phyloP scores from a whole-genome alignment of 2,329 filamentous ascomycete genomes.

The Claviceps purpurea region DNA sequence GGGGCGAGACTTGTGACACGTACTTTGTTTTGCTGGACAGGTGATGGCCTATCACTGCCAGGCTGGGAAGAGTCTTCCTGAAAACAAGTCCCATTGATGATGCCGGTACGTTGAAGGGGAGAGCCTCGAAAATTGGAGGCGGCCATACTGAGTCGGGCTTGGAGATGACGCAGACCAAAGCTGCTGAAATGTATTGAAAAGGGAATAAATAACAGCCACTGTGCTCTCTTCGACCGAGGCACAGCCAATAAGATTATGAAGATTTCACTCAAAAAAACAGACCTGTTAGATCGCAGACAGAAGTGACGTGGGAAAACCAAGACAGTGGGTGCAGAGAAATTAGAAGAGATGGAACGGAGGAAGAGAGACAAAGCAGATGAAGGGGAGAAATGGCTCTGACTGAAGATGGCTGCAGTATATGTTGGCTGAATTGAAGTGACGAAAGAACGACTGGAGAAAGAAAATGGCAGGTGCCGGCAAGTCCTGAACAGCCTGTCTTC shows the following conservation, averaged over 20 bases:
- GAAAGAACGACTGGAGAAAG: conserved; percentile 5
- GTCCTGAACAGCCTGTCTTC: conserved; percentile 9
- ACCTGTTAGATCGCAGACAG: conserved; percentile 17
- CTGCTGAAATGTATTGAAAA: conserved; percentile 7
- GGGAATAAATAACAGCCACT: conserved; percentile 8
- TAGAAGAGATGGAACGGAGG: conserved; percentile 8
- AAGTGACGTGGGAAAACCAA: conserved; percentile 12
- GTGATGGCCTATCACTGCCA: conserved; percentile 7
- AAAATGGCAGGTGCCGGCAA: conserved; percentile 14
- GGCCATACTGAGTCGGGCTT: conserved; percentile 15
- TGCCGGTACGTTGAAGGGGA: conserved; percentile 14
- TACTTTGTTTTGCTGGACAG: conserved; percentile 9
- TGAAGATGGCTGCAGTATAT: conserved; percentile 6
- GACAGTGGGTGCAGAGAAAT: conserved; percentile 8
- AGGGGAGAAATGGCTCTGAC: conserved; percentile 1
- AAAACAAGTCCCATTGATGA: conserved; percentile 6
- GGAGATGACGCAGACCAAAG: conserved; percentile 1
- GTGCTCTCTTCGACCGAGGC: conserved; percentile 3
- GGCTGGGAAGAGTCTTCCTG: conserved; percentile 12
- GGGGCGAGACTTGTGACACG: conserved; percentile 3
- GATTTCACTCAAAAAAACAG: conserved; percentile 15
- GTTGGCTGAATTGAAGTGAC: neutral
- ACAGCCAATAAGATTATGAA: conserved; percentile 14
- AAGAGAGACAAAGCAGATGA: conserved; percentile 7
- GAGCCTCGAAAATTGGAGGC: conserved; percentile 14